Percentiles rank a stretch among this genome's conserved stretches.
Evolutionary conservation across 1,284 basidiomycete genomes (phyloP).

Genomic region (Vanrija pseudolonga): DNA sequence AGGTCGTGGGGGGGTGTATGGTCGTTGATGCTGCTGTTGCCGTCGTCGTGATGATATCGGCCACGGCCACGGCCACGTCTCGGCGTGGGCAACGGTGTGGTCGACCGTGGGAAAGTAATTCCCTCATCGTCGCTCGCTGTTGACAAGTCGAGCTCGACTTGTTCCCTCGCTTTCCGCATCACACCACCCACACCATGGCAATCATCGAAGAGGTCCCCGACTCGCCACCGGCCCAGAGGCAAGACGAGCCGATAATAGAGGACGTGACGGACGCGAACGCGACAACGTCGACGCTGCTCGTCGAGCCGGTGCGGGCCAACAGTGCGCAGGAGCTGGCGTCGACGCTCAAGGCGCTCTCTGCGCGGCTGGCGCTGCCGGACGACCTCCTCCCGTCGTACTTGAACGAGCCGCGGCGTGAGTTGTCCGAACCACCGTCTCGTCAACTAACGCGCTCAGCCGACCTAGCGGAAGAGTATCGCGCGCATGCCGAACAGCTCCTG

Average conservation of each 20-base stretch:
- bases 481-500: slow-evolving; percentile 7
- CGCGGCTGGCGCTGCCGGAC: slow-evolving; percentile 21
- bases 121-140: background rate
- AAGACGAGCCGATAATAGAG: slow-evolving; percentile 20
- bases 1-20: background rate
- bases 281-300: background rate
- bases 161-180: background rate
- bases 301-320: background rate
- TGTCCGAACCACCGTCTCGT: too few species aligned
- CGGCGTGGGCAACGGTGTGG: too few species aligned
- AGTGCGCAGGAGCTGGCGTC: slow-evolving; percentile 13
- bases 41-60: background rate
- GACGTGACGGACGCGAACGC: slow-evolving; percentile 13
- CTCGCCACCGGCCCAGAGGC: slow-evolving; percentile 1
- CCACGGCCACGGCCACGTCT: too few species aligned
- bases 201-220: slow-evolving; percentile 35
- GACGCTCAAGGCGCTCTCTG: slow-evolving; percentile 14
- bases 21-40: background rate
- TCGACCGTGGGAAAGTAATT: slow-evolving; percentile 14
- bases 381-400: slow-evolving; percentile 29
- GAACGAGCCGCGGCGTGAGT: slow-evolving; percentile 20
- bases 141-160: too few species aligned
- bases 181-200: slow-evolving; percentile 21
- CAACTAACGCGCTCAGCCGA: slow-evolving; percentile 10
- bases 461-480: slow-evolving; percentile 8